These are phyloP conservation scores for Penicillium flavigenum DNA, from an alignment of 495 filamentous ascomycete genomes.

Conservation along the genomic window DNA sequence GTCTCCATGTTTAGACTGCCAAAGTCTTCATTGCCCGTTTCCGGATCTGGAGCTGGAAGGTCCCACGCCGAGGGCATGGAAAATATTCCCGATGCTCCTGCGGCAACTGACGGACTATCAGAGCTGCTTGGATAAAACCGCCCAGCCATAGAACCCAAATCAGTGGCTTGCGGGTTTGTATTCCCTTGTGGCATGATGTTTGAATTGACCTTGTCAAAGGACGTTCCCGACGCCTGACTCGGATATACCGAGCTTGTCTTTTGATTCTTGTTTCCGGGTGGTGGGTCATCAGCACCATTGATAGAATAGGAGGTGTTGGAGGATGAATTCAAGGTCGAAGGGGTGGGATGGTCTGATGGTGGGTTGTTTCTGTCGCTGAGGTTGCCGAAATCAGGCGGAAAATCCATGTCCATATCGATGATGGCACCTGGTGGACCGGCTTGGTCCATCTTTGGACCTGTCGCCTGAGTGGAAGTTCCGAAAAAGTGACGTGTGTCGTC, in stretches of 20 bases:
- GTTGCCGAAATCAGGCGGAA: conserved; percentile 29
- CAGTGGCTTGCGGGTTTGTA: conserved; percentile 14
- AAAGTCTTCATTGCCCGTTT: conserved; percentile 22
- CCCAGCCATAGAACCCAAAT: conserved; percentile 17
- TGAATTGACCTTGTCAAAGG: conserved; percentile 21
- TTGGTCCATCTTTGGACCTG: conserved; percentile 10
- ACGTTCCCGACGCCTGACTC: conserved; percentile 13
- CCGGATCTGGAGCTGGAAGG: conserved; percentile 18
- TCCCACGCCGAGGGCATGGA: conserved; percentile 30
- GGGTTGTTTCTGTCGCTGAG: conserved; percentile 30
- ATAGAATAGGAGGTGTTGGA: conserved; percentile 37
- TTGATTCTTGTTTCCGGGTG: conserved; percentile 24
- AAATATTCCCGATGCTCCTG: conserved; percentile 16
- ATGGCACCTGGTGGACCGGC: conserved; percentile 10
- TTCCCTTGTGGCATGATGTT: conserved; percentile 18
- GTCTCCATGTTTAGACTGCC: conserved; percentile 24
- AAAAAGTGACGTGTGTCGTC: conserved; percentile 11
- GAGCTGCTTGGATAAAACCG: conserved; percentile 19
- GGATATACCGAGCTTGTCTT: conserved; percentile 11
- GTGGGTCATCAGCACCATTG: conserved; percentile 26
- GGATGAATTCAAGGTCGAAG: conserved; percentile 38
- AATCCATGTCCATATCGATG: conserved; percentile 34
- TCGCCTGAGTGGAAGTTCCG: conserved; percentile 5
- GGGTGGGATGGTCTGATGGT: conserved; percentile 38
- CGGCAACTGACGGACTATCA: conserved; percentile 7